Evolutionary conservation across 2,329 filamentous ascomycete species (phyloP).

Genomic region (Diaporthe amygdali): DNA sequence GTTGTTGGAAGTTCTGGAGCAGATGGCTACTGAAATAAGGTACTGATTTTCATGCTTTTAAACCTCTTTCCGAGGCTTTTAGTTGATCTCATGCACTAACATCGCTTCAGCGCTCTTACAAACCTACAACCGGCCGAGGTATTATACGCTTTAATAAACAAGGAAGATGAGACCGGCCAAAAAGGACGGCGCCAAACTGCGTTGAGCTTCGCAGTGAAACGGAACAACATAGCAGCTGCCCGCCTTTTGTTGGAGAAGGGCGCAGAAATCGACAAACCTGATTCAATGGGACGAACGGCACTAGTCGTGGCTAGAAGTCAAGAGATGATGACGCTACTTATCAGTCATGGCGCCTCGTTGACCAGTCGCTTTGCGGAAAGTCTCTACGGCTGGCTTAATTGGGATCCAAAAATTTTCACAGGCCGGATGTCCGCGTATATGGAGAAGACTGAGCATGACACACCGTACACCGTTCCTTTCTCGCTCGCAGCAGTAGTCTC

Average conservation of each 20-base stretch:
- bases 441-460: fast-evolving
- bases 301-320: not conserved
- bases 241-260: not conserved
- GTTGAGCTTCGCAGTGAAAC: not conserved
- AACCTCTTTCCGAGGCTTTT: fast-evolving
- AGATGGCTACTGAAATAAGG: not conserved
- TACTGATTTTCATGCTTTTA: fast-evolving
- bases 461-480: fast-evolving
- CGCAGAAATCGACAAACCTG: not conserved
- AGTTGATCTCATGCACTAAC: not conserved
- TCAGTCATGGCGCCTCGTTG: not conserved
- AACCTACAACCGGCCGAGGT: not conserved
- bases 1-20: not conserved
- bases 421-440: not conserved
- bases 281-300: not conserved
- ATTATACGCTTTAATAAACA: not conserved
- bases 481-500: no score
- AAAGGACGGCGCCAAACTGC: not conserved
- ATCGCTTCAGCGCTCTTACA: not conserved
- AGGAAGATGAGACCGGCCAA: not conserved
- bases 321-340: not conserved
- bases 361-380: fast-evolving
- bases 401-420: not conserved
- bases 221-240: not conserved
- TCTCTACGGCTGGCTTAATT: not conserved